These are phyloP conservation scores for Pistacia vera DNA, from an alignment of 345 rosid species.

Conservation along the genomic window DNA sequence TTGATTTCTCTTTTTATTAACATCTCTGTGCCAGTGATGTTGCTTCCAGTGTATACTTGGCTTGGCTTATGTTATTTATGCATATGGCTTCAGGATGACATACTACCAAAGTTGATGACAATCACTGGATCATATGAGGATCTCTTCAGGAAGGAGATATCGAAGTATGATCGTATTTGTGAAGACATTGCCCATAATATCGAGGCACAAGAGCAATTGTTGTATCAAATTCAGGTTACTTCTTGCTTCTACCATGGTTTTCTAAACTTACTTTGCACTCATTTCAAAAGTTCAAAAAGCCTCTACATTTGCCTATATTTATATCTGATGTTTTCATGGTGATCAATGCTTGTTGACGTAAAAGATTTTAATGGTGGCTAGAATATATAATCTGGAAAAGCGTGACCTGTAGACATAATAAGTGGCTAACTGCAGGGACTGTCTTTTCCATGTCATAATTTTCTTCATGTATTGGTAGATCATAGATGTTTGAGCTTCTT, in stretches of 20 bases:
- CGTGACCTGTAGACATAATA: not conserved
- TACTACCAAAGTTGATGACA: conserved; percentile 96
- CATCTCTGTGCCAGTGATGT: not conserved
- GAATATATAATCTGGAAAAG: not conserved
- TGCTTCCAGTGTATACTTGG: conserved; percentile 15
- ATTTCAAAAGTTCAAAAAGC: not conserved
- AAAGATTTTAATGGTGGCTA: not conserved
- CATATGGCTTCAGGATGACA: conserved; percentile 77
- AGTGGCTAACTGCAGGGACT: not conserved
- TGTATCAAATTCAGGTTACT: conserved; percentile 91
- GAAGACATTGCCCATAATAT: conserved; percentile 87
- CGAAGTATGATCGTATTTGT: conserved; percentile 85
- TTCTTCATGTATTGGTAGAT: not conserved
- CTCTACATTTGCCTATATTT: conserved; percentile 1
- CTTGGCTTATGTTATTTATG: conserved; percentile 17
- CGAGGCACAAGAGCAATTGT: conserved; percentile 83
- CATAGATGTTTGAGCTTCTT: not conserved
- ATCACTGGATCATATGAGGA: conserved; percentile 86
- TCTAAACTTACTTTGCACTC: not conserved
- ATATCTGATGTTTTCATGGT: conserved; percentile 4
- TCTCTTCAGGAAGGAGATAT: conserved; percentile 91
- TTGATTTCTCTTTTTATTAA: not conserved
- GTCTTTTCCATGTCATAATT: not conserved
- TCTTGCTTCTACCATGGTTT: not conserved
- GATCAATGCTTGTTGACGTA: not conserved